Evolutionary conservation across 139 green algal species (phyloP), one percentile per base, ranked within the genome.

Genomic region (Eudorina sp.): DNA sequence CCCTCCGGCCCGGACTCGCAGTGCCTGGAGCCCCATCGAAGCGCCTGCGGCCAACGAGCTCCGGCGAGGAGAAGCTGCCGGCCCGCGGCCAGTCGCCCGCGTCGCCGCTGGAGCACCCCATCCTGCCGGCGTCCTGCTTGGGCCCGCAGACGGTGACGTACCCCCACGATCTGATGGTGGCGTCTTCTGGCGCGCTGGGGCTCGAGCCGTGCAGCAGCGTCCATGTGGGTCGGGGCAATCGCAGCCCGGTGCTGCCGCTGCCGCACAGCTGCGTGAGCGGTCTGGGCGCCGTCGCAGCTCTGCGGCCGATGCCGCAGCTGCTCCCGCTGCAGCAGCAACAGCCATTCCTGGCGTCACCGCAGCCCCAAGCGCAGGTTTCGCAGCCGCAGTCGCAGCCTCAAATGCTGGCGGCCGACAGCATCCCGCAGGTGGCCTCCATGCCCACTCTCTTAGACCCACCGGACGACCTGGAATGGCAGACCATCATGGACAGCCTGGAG

Each of bases 401-500:
- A 58, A 40, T n/a, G 41, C 79, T 70, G 34, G 19, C 19, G 51
- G 36, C 70, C 45, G 23, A 23, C 40, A 53, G 75, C 75, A 53
- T 48, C 1, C 75, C n/a, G 51, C 31, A 9, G 31, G n/a, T 45
- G 31, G 75, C 75, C 4, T 53, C 75, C 51, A 48, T 31, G 48
- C 48, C 48, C n/a, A 19, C 75, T 8, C n/a, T 83, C 31, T 14
- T 51, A 31, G 80, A 76, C 0, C 78, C 78, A 11, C 34, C 41
- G 29, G 80, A 86, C 0, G 62, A 78, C n/a, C 64, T 78, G 6
- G 81, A 87, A 64, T 87, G 62, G 64, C 62, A 79, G 64, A 53
- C 34, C 27, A 68, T 87, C 23, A 78, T 87, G 62, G 64, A 87
- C 21, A 69, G 55, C 11, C 25, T 87, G 31, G 81, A 87, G 21